These are phyloP conservation scores for Diaporthe destruens DNA, from an alignment of 2,329 filamentous ascomycete species.

Conservation along the genomic window DNA sequence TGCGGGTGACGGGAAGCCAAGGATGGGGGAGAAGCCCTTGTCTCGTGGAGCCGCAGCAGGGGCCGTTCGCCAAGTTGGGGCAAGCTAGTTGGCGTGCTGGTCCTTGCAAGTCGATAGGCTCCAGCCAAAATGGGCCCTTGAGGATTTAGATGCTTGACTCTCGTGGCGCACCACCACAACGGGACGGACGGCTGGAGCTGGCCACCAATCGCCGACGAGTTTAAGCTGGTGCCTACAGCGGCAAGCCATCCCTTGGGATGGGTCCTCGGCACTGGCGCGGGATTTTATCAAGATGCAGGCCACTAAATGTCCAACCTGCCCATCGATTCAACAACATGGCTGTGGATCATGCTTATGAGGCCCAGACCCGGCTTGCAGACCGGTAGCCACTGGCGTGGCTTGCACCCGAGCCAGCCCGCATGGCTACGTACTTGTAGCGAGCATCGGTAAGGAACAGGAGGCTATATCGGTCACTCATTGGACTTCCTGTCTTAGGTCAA, in stretches of 20 bases:
- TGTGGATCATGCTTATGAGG: background rate
- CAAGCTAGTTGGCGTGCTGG: background rate
- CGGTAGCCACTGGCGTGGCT: background rate
- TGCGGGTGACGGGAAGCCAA: constrained; percentile 6
- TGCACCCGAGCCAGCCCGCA: background rate
- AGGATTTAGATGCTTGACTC: constrained; percentile 28
- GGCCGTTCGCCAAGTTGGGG: background rate
- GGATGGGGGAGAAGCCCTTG: background rate
- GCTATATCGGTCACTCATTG: background rate
- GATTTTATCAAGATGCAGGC: constrained; percentile 16
- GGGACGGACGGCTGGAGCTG: background rate
- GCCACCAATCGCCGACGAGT: constrained; percentile 30
- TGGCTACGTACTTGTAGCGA: background rate
- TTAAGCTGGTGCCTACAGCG: constrained; percentile 35
- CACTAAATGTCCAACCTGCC: background rate
- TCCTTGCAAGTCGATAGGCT: constrained; percentile 30
- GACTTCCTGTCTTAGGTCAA: background rate
- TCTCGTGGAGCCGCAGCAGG: constrained; percentile 15
- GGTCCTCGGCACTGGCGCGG: constrained; percentile 19
- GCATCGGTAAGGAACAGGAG: background rate
- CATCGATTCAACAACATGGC: background rate
- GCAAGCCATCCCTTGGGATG: background rate
- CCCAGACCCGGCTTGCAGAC: background rate
- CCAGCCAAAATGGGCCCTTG: background rate
- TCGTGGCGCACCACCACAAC: constrained; percentile 19